Evolutionary conservation across 2,329 filamentous ascomycete species (phyloP), one percentile per base, ranked within the genome.

Genomic region (Calycina marina): DNA sequence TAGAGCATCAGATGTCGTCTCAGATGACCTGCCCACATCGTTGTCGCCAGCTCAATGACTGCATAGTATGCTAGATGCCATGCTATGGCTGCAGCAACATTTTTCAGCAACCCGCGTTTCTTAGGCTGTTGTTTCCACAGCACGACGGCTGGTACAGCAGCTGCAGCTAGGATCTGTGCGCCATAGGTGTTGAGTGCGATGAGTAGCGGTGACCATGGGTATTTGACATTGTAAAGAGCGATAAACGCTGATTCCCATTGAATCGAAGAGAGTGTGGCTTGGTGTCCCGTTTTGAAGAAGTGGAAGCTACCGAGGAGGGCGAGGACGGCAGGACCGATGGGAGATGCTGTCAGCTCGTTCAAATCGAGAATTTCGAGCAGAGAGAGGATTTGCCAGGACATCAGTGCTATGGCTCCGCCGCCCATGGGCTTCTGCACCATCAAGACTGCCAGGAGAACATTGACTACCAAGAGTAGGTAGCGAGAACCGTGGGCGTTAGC

Each of bases 221-320:
- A 94, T 36, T 72, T 71, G 41, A 98, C 72, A 4, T 71, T 72
- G 37, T 77, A 73, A 5, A 96, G 67, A 0, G 88, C 81, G 43
- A 98, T 82, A 58, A 98, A 98, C 3, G 85, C 88, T 13, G 73
- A 72, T 58, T 98, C 90, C 90, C 90, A 98, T 52, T 98, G 90
- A 50, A 98, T 88, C 43, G 75, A 82, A 44, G 77, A 70, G 14
- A 93, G 68, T 0, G 76, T 79, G 9, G 88, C 88, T 57, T 96
- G 88, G 56, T 98, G 90, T 39, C 90, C 90, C 0, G 90, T 98
- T 53, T 93, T 94, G 72, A 98, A 98, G 63, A 77, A 98, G 61
- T 94, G 77, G 57, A 88, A 93, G 48, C 80, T 84, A 38, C 86
- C 90, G 1, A 98, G 71, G n/a, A 96, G 60, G 8, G 76, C 88